Conservation (phyloP, 805 yeast species). For the Yarrowia yakushimensis region DNA sequence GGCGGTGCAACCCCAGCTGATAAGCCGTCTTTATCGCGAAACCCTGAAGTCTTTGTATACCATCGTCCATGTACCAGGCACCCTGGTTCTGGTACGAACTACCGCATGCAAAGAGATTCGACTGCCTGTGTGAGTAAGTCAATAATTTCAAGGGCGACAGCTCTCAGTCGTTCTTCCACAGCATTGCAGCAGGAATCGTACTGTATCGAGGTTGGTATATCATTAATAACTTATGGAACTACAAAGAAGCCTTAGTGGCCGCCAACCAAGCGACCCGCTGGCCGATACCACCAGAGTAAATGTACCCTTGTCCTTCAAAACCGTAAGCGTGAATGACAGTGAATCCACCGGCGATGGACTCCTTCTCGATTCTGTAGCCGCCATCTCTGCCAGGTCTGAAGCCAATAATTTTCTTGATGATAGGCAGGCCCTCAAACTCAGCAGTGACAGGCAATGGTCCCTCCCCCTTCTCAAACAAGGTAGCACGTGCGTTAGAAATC, state of each 20-base stretch:
- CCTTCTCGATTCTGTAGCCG: constrained; percentile 54
- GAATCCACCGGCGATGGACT: constrained; percentile 29
- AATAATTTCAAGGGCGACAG: too few species aligned
- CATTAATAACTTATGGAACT: too few species aligned
- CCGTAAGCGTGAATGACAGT: constrained; percentile 61
- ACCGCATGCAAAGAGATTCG: too few species aligned
- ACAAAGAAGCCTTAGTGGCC: constrained; percentile 16
- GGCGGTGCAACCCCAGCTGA: background rate
- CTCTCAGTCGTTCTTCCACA: too few species aligned
- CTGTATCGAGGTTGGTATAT: too few species aligned
- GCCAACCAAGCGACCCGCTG: constrained; percentile 38
- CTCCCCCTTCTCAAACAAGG: constrained; percentile 8
- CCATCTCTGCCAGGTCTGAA: constrained; percentile 63
- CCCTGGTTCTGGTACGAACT: too few species aligned
- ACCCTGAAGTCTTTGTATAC: background rate
- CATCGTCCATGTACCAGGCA: too few species aligned
- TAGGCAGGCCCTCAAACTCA: background rate
- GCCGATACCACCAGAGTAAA: constrained; percentile 54
- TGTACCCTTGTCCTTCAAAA: constrained; percentile 62
- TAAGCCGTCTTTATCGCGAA: background rate
- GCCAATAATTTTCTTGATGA: constrained; percentile 53
- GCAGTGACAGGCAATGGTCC: constrained; percentile 17
- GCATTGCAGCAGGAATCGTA: too few species aligned
- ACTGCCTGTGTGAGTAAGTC: too few species aligned
- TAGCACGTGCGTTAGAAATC: constrained; percentile 21